These are phyloP conservation scores for Penicillium chermesinum DNA, from an alignment of 495 filamentous ascomycete species.

Conservation along the genomic window DNA sequence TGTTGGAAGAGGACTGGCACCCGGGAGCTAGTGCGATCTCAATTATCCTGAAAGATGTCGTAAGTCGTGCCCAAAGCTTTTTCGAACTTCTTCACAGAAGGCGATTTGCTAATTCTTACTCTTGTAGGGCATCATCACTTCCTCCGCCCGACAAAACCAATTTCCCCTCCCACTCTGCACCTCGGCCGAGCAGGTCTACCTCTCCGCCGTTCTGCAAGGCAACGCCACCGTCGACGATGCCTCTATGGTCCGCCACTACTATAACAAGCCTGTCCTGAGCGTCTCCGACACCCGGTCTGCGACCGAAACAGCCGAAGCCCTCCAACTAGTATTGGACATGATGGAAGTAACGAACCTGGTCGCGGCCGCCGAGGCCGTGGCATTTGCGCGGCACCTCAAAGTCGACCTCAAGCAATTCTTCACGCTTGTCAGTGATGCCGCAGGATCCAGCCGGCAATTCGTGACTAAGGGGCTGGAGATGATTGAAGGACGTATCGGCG, in stretches of 20 bases:
- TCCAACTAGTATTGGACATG: conserved; percentile 53
- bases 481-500: conserved; percentile 29
- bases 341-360: conserved; percentile 62
- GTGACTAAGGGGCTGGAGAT: conserved; percentile 53
- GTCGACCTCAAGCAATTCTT: conserved; percentile 62
- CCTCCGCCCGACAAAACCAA: conserved; percentile 51
- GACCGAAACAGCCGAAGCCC: conserved; percentile 27
- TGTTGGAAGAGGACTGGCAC: conserved; percentile 62
- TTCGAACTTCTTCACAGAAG: background rate
- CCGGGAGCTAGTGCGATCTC: conserved; percentile 61
- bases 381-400: conserved; percentile 57
- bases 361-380: conserved; percentile 59
- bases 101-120: conserved; percentile 5
- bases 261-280: conserved; percentile 34
- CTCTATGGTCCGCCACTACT: conserved; percentile 60
- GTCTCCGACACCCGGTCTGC: conserved; percentile 22
- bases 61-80: conserved; percentile 19
- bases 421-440: conserved; percentile 63
- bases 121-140: conserved; percentile 63
- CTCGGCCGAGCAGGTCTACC: conserved; percentile 68
- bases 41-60: conserved; percentile 77
- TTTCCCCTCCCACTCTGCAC: conserved; percentile 68
- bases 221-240: conserved; percentile 66
- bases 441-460: conserved; percentile 61
- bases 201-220: conserved; percentile 53